Evolutionary conservation across 495 filamentous ascomycete genomes (phyloP).

Genomic region (Penicillium samsonianum): DNA sequence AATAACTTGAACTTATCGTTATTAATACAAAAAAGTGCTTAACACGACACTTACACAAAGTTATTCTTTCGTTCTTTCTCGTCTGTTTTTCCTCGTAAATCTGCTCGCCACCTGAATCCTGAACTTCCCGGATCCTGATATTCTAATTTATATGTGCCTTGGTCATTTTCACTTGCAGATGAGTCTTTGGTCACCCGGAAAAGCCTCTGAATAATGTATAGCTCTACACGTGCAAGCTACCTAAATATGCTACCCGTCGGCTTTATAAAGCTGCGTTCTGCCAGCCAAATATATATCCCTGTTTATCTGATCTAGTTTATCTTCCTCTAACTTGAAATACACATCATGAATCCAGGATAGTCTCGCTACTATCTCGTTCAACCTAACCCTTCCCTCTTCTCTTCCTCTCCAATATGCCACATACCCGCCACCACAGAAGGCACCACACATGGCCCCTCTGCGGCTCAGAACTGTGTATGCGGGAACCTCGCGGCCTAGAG

Average conservation of each 20-base stretch:
- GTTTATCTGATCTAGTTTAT: not conserved
- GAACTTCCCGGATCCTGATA: not conserved
- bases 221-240: constrained; percentile 15
- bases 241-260: not conserved
- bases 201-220: not conserved
- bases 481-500: constrained; percentile 18
- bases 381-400: not conserved
- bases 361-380: not conserved
- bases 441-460: constrained; percentile 47
- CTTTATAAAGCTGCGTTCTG: constrained; percentile 25
- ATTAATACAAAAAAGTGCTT: not conserved
- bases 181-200: constrained; percentile 8
- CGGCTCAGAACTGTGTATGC: constrained; percentile 31
- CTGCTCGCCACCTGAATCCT: not conserved
- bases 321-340: not conserved
- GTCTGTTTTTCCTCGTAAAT: not conserved
- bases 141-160: not conserved
- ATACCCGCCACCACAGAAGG: constrained; percentile 35
- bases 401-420: constrained; percentile 26
- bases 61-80: too few species aligned
- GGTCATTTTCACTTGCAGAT: constrained; percentile 8
- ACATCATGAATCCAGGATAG: constrained; percentile 20
- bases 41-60: not conserved
- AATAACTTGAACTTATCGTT: not conserved
- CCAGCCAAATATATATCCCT: constrained; percentile 6